Base-by-base conservation (phyloP, 2,329 filamentous ascomycete genomes). In the Rugonectria rugulosa region DNA sequence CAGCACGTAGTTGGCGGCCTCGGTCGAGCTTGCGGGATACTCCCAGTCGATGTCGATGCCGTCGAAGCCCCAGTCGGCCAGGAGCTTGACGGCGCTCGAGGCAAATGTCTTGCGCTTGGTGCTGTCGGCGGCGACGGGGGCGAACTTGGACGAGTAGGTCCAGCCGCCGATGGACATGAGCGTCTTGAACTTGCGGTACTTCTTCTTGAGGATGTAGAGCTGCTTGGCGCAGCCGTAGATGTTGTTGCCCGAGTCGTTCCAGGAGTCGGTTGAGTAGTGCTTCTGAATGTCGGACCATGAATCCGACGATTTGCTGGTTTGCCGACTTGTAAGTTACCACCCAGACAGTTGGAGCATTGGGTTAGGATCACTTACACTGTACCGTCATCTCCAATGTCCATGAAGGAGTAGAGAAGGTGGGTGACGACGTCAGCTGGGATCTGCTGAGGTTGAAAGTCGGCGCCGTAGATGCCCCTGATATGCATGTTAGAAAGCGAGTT, bases 91-190 rank as follows among this genome's bases (percentile, higher is more conserved):
- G 7, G 90, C 88, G 17, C 82, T 86, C 12, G 79, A 72, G 1
- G 90, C 91, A 69, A 96, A 96, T 2, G 61, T 80, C 56, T 77
- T 75, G 11, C 91, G 83, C 7, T 88, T 85, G 6, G 78, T 75
- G 1, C 81, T 78, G 0, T 87, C 88, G 15, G 84, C 85, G 0
- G 85, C 85, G 0, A 88, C 83, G 6, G 77, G 75, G 1, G 85
- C 79, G 34, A 68, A 64, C 34, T 32, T 67, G 32, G 32, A 74
- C 4, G 88, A 90, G 70, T 89, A 91, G 0, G 86, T 90, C 86
- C 88, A 95, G 14, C 92, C 92, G 34, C 92, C 92, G 56, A 96
- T 89, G 29, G 88, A 91, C 8, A 95, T 81, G n/a, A 95, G 76
- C 2, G 89, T 81, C 74, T 96, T 96, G 53, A 96, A 74, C 47